Base-by-base conservation (phyloP, 2,329 filamentous ascomycete species). In the Claviceps africana region DNA sequence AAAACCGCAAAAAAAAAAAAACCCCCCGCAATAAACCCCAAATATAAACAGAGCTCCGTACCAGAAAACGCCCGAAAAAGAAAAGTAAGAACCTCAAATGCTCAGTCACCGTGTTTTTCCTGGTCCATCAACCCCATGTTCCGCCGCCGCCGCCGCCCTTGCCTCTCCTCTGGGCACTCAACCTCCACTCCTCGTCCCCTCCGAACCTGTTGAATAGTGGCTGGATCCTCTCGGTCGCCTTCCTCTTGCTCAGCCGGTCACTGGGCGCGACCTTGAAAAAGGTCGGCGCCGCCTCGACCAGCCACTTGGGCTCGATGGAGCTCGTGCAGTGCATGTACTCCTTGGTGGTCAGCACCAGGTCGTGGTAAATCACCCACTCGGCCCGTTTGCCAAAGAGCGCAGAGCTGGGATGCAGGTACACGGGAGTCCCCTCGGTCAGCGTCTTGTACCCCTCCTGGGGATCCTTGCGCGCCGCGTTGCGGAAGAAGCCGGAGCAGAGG, bases 251-350 rank as follows among this genome's bases (percentile, higher is more conserved):
- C 62, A 98, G 69, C 52, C 81, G 76, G 64, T 96, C 88, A 37
- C 85, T 91, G 0, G 87, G 83, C 19, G 93, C 91, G 4, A 97
- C 88, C 77, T 95, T 95, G 81, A 97, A 98, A 73, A 97, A 98
- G 0, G 89, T 96, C 10, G 94, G 93, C n/a, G 94, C 93, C 13
- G 90, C 91, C 62, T 96, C 90, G 1, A 97, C 89, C 22, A 98
- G 78, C 82, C 82, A 85, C 63, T 95, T 95, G 9, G 93, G 91
- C 70, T 98, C 93, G 61, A 98, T 97, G 4, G 80, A 79, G 3
- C 88, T 95, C 15, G 89, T 93, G 64, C 81, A 87, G 63, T 95
- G 90, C 93, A 98, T 97, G 69, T 97, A 98, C 71, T 98, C 93
- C 71, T 95, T 91, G 25, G 86, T 94, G 25, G 93, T 98, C 60